Evolutionary conservation across 2,329 filamentous ascomycete genomes (phyloP).

Genomic region (Trichophyton rubrum): DNA sequence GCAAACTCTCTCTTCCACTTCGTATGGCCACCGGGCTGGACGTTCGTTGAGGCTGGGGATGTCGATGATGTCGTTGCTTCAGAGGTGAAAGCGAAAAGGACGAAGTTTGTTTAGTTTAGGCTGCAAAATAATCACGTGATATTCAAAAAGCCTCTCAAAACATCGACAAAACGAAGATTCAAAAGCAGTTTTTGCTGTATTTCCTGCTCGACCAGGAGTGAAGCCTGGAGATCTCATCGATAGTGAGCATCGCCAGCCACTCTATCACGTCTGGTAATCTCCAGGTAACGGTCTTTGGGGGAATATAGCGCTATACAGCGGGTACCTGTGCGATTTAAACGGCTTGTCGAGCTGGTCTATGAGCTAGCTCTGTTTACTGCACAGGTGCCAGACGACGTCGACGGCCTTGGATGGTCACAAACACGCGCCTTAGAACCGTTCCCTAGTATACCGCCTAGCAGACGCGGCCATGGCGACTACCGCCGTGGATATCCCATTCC

Average conservation of each 20-base stretch:
- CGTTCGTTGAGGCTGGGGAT: background rate
- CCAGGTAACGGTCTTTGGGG: background rate
- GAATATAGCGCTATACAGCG: background rate
- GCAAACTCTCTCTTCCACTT: background rate
- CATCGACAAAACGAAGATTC: background rate
- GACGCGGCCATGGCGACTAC: slow-evolving; percentile 40
- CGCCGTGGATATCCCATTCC: slow-evolving; percentile 46
- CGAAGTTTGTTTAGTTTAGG: no score
- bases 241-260: background rate
- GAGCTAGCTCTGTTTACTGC: background rate
- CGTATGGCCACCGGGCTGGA: background rate
- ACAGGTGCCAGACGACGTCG: background rate
- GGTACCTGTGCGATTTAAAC: background rate
- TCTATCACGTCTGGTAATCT: background rate
- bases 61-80: background rate
- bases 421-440: background rate
- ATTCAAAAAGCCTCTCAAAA: background rate
- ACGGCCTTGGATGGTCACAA: slow-evolving; percentile 2
- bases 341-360: background rate
- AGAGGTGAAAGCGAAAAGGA: background rate
- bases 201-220: background rate
- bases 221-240: background rate
- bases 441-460: background rate
- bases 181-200: background rate
- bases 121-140: background rate